Percentiles rank a stretch among this genome's conserved stretches.
Conservation (phyloP, 805 yeast genomes). For the Kodamaea hsintzibuensis region DNA sequence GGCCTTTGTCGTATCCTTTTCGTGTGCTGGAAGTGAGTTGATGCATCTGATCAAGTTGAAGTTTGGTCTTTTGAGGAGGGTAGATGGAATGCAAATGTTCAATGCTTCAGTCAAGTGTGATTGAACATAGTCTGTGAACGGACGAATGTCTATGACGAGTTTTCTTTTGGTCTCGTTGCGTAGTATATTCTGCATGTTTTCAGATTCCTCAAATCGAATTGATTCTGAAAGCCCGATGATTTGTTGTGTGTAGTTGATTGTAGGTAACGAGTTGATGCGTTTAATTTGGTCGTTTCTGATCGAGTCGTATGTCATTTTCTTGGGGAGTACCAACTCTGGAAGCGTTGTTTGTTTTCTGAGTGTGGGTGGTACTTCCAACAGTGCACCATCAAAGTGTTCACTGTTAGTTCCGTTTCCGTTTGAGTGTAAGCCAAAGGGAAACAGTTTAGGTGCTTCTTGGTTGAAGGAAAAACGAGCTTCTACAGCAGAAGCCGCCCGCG, state of each 20-base stretch:
- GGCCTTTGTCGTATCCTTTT: conserved; percentile 42
- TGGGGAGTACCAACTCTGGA: conserved; percentile 20
- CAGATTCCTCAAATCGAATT: conserved; percentile 19
- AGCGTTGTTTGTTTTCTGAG: conserved; percentile 21
- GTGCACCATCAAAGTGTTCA: not conserved
- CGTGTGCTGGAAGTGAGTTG: conserved; percentile 57
- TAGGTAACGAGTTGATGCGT: conserved; percentile 21
- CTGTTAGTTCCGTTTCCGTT: not conserved
- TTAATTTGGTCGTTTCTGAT: conserved; percentile 25
- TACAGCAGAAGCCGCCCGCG: conserved; percentile 3
- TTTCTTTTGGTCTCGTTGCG: conserved; percentile 10
- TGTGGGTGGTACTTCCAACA: conserved; percentile 10
- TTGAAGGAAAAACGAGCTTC: conserved; percentile 2
- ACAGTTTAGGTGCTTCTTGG: not conserved
- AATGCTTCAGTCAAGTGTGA: conserved; percentile 60
- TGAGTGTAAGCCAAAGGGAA: not conserved
- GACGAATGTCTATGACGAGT: conserved; percentile 74
- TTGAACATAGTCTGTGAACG: conserved; percentile 70
- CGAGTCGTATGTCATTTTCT: conserved; percentile 17
- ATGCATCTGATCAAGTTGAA: conserved; percentile 66
- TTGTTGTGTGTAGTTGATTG: conserved; percentile 20
- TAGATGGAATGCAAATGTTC: conserved; percentile 87
- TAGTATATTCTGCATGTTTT: conserved; percentile 16
- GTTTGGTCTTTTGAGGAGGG: conserved; percentile 72
- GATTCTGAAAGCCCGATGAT: conserved; percentile 24